Conservation (phyloP, 495 filamentous ascomycete species). For the Bacidia rubella region DNA sequence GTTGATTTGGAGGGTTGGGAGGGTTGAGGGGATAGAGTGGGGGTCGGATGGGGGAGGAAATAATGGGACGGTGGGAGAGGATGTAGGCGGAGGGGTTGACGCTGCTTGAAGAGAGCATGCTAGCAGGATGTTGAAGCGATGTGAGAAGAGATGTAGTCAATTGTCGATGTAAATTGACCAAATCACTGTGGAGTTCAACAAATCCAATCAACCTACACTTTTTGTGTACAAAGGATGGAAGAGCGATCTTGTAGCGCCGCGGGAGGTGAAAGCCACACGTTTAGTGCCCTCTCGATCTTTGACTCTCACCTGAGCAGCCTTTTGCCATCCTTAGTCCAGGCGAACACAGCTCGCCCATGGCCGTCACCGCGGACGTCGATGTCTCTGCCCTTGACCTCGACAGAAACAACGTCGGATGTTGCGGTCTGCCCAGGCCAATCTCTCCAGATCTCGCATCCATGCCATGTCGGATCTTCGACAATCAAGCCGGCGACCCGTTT, state of each 20-base stretch:
- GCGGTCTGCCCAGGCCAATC: conserved; percentile 36
- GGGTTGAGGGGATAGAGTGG: neutral
- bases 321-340: neutral
- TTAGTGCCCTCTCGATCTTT: no score
- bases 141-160: no score
- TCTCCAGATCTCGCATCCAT: conserved; percentile 37
- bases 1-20: neutral
- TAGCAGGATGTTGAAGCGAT: no score
- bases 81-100: neutral
- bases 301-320: neutral
- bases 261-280: no score
- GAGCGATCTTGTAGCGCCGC: no score
- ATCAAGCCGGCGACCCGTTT: conserved; percentile 19
- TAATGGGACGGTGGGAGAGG: neutral
- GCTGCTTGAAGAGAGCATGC: no score
- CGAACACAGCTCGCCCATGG: conserved; percentile 19
- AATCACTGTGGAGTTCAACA: no score
- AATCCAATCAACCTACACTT: no score
- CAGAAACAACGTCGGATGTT: conserved; percentile 6
- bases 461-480: conserved; percentile 4
- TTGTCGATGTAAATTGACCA: no score
- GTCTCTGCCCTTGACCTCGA: conserved; percentile 8
- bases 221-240: no score
- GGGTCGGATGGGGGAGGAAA: neutral
- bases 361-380: conserved; percentile 9